Evolutionary conservation across 768 basidiomycete species (phyloP).

Genomic region (Fomitopsis pulvina): DNA sequence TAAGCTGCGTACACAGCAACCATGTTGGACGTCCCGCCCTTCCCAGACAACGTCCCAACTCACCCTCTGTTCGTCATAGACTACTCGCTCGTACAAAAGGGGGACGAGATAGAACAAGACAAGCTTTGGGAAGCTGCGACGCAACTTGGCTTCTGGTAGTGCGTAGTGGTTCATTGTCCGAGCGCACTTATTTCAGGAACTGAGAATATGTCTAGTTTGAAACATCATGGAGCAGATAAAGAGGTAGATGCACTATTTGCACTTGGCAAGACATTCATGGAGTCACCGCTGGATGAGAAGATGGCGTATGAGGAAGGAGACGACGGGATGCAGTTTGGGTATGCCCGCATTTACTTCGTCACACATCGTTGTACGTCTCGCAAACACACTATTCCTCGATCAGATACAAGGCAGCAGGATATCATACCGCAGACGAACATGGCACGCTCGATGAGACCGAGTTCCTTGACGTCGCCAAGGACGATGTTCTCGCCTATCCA

Average conservation of each 20-base stretch:
- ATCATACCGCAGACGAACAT: constrained; percentile 23
- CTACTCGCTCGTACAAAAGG: constrained; percentile 29
- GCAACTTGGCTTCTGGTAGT: constrained; percentile 51
- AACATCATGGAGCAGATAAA: constrained; percentile 34
- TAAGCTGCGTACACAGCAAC: too few relatives aligned
- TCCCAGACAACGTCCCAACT: constrained; percentile 37
- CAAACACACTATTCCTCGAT: too few relatives aligned
- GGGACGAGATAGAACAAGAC: constrained; percentile 32
- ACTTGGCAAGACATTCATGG: constrained; percentile 32
- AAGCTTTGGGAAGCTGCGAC: constrained; percentile 44
- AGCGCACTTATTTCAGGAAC: background rate
- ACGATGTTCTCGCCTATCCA: constrained; percentile 27
- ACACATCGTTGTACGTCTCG: background rate
- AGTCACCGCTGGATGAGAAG: constrained; percentile 33
- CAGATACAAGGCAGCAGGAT: constrained; percentile 25
- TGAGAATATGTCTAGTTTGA: constrained; percentile 24
- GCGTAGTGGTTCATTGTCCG: background rate
- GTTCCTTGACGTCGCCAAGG: constrained; percentile 28
- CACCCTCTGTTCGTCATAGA: constrained; percentile 44
- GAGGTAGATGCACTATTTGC: constrained; percentile 32
- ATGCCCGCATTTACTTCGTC: background rate
- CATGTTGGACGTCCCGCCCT: constrained; percentile 26
- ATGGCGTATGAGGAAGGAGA: constrained; percentile 37
- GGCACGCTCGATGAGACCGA: constrained; percentile 25
- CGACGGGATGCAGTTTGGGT: constrained; percentile 30